Base-by-base conservation (phyloP, 495 filamentous ascomycete genomes). In the Penicillium nucicola region DNA sequence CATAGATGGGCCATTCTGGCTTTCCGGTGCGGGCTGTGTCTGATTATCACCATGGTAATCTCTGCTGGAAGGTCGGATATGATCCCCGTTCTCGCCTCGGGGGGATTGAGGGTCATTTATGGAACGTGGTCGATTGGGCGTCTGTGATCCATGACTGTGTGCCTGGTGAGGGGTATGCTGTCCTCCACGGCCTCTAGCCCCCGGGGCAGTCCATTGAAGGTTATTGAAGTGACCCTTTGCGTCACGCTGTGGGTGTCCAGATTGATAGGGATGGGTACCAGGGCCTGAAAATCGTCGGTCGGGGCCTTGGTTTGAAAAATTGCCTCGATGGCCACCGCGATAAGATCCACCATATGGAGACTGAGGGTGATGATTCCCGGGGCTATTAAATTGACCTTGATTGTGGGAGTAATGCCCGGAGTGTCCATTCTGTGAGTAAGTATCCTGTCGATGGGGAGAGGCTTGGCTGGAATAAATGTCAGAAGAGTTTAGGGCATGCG, bases 31-130 rank as follows among this genome's bases (percentile, higher is more conserved):
- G 5, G 72, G 76, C 45, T 70, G 71, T 10, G 66, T 52, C 13
- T 67, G 65, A 52, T 82, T 69, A 57, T 87, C 82, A 60, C 77
- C 75, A 43, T 83, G 82, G 12, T 81, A 59, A 56, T 87, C 84
- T 45, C 86, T 49, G 20, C 42, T 84, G 2, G 82, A 75, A 12
- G 77, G 80, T 49, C 82, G 67, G 58, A 84, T 79, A n/a, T 80
- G 70, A 60, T 83, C 80, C 20, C 86, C 80, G 48, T 72, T 75
- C 18, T 86, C 84, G 30, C 71, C 72, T 42, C 69, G 68, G 15
- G 65, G 62, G 23, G 53, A 70, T 49, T 52, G 62, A 31, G 55
- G 53, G 42, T 74, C 69, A 30, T 63, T 58, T 20, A 75, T 55
- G 44, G 63, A 64, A 25, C 67, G 36, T 10, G 64, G 55, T 11